These are phyloP conservation scores for Mycena maculata DNA, from an alignment of 768 basidiomycete genomes.

Conservation along the genomic window DNA sequence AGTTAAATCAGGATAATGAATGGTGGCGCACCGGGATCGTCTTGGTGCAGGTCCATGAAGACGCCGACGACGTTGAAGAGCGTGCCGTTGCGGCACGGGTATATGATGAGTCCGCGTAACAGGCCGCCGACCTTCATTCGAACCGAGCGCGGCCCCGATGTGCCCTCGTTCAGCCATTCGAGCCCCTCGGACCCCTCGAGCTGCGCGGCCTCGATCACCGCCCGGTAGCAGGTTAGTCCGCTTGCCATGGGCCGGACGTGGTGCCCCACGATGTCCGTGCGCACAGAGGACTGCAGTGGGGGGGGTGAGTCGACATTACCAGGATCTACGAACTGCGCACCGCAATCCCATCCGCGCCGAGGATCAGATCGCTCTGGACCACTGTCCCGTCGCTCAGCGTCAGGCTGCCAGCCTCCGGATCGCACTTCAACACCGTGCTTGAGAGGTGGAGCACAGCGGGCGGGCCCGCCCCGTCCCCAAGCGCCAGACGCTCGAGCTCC, in stretches of 20 bases:
- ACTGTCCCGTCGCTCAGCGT: neutral
- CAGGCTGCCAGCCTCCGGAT: neutral
- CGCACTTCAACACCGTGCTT: neutral
- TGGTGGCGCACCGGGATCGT: conserved; percentile 7
- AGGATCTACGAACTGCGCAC: too few relatives aligned
- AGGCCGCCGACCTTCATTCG: neutral
- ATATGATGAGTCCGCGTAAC: neutral
- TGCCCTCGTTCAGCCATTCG: conserved; percentile 7
- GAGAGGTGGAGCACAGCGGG: neutral
- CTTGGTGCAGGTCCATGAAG: conserved; percentile 6
- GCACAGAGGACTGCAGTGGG: conserved; percentile 3
- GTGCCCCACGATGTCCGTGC: neutral
- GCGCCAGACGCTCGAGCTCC: neutral
- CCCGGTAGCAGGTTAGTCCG: conserved; percentile 3
- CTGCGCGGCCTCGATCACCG: neutral
- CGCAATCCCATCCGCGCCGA: conserved; percentile 3
- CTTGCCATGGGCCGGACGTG: neutral
- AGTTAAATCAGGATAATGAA: neutral
- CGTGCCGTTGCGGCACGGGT: conserved; percentile 13
- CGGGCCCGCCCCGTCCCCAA: neutral
- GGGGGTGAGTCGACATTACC: neutral
- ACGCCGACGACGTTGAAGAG: conserved; percentile 2
- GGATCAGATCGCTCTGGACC: neutral
- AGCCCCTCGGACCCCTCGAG: neutral
- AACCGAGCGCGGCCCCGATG: neutral